Percentiles rank a stretch among this genome's conserved stretches.
These are phyloP conservation scores for Trichoderma endophyticum DNA, from an alignment of 2,329 filamentous ascomycete species.

Conservation along the genomic window DNA sequence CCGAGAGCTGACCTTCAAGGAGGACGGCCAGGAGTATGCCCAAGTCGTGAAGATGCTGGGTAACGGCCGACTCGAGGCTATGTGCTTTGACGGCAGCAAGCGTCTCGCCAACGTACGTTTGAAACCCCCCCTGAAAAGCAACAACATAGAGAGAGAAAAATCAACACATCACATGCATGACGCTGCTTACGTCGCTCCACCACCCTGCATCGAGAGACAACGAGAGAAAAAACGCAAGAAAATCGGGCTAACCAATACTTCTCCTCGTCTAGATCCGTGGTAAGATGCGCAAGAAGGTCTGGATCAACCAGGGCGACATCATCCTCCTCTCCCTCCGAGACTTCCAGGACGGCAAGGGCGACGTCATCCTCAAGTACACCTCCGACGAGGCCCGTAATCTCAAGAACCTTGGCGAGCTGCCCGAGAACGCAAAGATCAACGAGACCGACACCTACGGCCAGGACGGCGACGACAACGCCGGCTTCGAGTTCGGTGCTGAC, in stretches of 20 bases:
- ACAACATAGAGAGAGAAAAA: background rate
- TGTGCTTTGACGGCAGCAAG: slow-evolving; percentile 83
- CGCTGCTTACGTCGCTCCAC: background rate
- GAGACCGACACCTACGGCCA: slow-evolving; percentile 94
- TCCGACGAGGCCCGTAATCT: slow-evolving; percentile 92
- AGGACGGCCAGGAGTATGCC: slow-evolving; percentile 76
- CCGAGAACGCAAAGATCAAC: slow-evolving; percentile 99
- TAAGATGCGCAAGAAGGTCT: slow-evolving; percentile 99
- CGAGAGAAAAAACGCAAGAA: background rate
- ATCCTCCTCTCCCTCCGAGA: slow-evolving; percentile 84
- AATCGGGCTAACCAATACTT: background rate
- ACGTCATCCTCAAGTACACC: slow-evolving; percentile 95
- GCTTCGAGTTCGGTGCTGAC: slow-evolving; percentile 99
- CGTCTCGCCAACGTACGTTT: slow-evolving; percentile 41
- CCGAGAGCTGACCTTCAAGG: slow-evolving; percentile 97
- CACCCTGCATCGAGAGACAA: background rate
- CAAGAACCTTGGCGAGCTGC: slow-evolving; percentile 96
- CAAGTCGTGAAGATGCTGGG: slow-evolving; percentile 82
- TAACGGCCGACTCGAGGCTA: slow-evolving; percentile 86
- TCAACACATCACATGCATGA: background rate
- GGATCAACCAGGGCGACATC: slow-evolving; percentile 98
- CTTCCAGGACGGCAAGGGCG: slow-evolving; percentile 93
- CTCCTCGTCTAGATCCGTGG: slow-evolving; percentile 55
- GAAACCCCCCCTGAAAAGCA: background rate
- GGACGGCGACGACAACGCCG: slow-evolving; percentile 90